Evolutionary conservation across 1,284 basidiomycete genomes (phyloP), one percentile per base, ranked within the genome.

Genomic region (Cystobasidium slooffiae): DNA sequence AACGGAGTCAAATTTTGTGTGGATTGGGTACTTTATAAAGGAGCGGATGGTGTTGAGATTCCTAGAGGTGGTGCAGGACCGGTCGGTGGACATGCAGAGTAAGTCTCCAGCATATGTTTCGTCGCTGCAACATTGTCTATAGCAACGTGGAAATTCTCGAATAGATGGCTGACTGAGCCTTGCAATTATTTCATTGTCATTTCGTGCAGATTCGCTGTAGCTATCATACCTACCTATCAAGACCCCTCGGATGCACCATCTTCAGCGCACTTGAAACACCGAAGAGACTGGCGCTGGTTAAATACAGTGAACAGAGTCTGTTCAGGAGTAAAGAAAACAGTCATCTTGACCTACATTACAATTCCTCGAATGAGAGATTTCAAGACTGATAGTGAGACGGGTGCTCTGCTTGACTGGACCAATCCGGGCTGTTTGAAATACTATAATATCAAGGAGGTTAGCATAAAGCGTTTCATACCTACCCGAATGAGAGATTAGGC

Each of bases 231-330:
- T 0, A 89, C 91, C 1, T 98, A 97, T 80, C 90, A 92, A 84
- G 90, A 97, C 78, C 86, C 88, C 0, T 83, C 84, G 55, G 95
- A 98, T 81, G 86, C 87, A 74, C 82, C 84, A 22, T 81, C 84
- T 0, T 91, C 47, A 89, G 5, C 87, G 86, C 1, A 88, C 89
- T 78, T 83, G 85, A 62, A 84, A 89, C 59, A 87, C 86, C 80
- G 64, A 20, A 67, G 65, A 31, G 61, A 76, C 3, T 99, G 97
- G 97, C 88, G 92, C 12, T 98, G 95, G 94, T 88, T 99, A 49
- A 94, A 92, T 82, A 99, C 97, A 1, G 88, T 98, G 75, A 99
- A 97, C 81, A 89, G 97, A 31, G 96, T 99, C 20, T 97, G 97
- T 82, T 90, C 92, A 0, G 94, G 97, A 82, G 97, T 99, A 1